Conservation (phyloP, 345 rosid genomes). For the Rhodamnia argentea region DNA sequence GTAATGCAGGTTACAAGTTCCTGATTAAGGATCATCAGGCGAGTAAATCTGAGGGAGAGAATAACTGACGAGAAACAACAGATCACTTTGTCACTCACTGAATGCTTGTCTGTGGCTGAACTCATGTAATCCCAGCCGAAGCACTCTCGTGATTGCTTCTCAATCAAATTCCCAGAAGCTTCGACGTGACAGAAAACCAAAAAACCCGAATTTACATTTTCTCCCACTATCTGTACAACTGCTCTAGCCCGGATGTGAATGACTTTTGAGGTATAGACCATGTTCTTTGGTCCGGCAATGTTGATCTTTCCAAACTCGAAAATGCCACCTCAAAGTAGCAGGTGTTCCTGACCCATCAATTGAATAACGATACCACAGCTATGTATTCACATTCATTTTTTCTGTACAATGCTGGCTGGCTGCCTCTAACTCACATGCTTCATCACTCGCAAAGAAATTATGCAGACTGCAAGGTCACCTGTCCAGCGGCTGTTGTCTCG, state of each 20-base stretch:
- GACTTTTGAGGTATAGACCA: background rate
- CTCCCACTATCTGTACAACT: constrained; percentile 14
- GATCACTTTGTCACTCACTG: background rate
- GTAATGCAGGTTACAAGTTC: background rate
- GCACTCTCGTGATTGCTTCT: background rate
- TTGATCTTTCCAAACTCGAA: background rate
- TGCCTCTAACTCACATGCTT: background rate
- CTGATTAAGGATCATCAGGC: background rate
- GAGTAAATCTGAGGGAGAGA: background rate
- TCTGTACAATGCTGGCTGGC: background rate
- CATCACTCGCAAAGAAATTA: constrained; percentile 3
- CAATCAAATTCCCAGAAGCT: background rate
- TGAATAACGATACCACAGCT: background rate
- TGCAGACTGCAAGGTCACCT: constrained; percentile 74
- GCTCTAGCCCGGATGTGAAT: constrained; percentile 1
- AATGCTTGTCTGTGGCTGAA: background rate
- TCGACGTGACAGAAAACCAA: background rate
- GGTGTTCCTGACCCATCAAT: background rate
- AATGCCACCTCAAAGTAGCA: background rate
- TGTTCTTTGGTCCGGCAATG: background rate
- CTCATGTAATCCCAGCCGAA: background rate
- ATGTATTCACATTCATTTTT: constrained; percentile 1
- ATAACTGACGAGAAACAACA: background rate
- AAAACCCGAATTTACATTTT: constrained; percentile 18
- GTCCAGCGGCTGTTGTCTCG: constrained; percentile 49